These are phyloP conservation scores for Chlorociboria aeruginascens DNA, from an alignment of 495 filamentous ascomycete species.

Conservation along the genomic window DNA sequence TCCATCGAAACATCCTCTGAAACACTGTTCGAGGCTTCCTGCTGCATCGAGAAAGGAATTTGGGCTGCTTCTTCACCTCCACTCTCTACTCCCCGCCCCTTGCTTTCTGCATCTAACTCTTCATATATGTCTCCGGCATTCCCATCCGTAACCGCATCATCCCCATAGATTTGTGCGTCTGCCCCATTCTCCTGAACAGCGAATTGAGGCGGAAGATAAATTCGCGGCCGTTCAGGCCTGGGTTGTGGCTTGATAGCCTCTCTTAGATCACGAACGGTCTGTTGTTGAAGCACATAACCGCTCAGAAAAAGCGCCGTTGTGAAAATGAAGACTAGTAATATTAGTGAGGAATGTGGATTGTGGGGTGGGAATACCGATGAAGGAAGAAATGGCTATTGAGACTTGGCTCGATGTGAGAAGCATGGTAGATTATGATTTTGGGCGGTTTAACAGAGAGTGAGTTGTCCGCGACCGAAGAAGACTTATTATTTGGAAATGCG, in stretches of 20 bases:
- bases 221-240: conserved; percentile 25
- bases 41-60: neutral
- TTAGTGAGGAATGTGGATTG: neutral
- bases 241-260: conserved; percentile 30
- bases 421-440: conserved; percentile 17
- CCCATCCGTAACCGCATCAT: neutral
- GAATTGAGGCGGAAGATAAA: conserved; percentile 26
- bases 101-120: neutral
- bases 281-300: conserved; percentile 43
- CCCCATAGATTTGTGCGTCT: neutral
- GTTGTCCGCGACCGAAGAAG: neutral
- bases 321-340: conserved; percentile 32
- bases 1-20: neutral
- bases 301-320: conserved; percentile 38
- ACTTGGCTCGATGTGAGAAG: conserved; percentile 42
- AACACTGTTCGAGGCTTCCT: neutral
- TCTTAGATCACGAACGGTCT: conserved; percentile 36
- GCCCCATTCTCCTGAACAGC: conserved; percentile 5
- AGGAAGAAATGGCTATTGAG: conserved; percentile 34
- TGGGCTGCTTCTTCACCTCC: neutral
- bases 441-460: neutral
- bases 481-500: neutral
- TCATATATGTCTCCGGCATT: neutral
- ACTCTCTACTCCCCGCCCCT: neutral
- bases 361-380: conserved; percentile 25